A percentile compares a stretch with the other conserved stretches of the same genome.
phyloP scores from a whole-genome alignment of 768 basidiomycete species.

The Macrolepiota albuminosa region DNA sequence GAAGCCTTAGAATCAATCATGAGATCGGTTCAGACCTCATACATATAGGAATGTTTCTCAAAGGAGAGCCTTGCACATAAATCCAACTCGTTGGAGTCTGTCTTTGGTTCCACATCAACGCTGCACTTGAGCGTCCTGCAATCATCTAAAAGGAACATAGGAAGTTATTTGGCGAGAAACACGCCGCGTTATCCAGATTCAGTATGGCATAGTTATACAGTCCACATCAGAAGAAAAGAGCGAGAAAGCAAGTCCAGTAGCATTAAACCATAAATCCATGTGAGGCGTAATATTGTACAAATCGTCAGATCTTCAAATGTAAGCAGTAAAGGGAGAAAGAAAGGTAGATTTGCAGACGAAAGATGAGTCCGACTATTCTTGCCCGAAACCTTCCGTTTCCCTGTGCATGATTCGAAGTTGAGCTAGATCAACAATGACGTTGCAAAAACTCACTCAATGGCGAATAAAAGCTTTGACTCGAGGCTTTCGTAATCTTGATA shows the following conservation, averaged over 20 bases:
- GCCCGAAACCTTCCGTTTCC: slow-evolving; percentile 76
- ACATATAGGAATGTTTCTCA: no score
- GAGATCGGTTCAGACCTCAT: background rate
- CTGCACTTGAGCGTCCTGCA: no score
- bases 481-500: slow-evolving; percentile 86
- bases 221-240: background rate
- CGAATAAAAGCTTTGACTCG: slow-evolving; percentile 80
- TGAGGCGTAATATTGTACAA: slow-evolving; percentile 5
- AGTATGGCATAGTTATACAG: background rate
- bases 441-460: slow-evolving; percentile 62
- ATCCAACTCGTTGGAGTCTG: no score
- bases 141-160: no score
- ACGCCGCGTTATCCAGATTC: no score
- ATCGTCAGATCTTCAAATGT: background rate
- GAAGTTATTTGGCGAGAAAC: no score
- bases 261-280: background rate
- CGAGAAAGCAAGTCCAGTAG: background rate
- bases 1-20: background rate
- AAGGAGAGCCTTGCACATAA: no score
- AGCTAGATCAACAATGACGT: background rate
- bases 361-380: slow-evolving; percentile 36
- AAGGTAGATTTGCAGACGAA: background rate
- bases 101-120: no score
- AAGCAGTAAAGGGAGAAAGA: background rate
- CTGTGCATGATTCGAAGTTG: slow-evolving; percentile 27